A percentile compares a stretch with the other conserved stretches of the same genome.
Evolutionary conservation across 2,329 filamentous ascomycete species (phyloP).

Genomic region (Neofusicoccum cordaticola): DNA sequence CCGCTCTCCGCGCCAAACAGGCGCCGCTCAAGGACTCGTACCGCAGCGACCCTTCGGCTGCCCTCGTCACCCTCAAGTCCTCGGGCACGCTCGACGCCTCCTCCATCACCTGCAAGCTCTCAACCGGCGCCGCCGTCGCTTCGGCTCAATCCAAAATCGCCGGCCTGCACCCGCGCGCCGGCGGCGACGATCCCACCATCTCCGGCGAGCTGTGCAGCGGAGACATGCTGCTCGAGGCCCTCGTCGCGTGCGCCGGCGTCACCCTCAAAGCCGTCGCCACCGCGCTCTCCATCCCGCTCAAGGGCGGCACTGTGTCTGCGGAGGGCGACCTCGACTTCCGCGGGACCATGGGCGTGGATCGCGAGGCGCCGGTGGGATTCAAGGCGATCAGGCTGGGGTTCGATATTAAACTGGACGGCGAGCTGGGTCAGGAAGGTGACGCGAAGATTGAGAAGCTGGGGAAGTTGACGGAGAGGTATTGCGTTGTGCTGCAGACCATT

Average conservation of each 20-base stretch:
- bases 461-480: constrained; percentile 51
- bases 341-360: constrained; percentile 50
- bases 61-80: constrained; percentile 47
- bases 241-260: constrained; percentile 51
- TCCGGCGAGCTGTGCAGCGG: constrained; percentile 50
- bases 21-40: constrained; percentile 49
- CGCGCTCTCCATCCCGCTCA: constrained; percentile 44
- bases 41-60: constrained; percentile 42
- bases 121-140: constrained; percentile 39
- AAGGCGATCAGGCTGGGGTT: constrained; percentile 46
- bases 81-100: constrained; percentile 44
- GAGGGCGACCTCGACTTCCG: constrained; percentile 51
- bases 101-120: constrained; percentile 49
- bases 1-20: constrained; percentile 46
- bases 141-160: constrained; percentile 31
- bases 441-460: constrained; percentile 46
- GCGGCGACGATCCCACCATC: constrained; percentile 38
- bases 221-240: constrained; percentile 50
- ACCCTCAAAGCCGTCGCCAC: constrained; percentile 53
- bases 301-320: constrained; percentile 41
- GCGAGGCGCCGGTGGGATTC: constrained; percentile 47
- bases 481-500: constrained; percentile 31
- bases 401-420: constrained; percentile 20
- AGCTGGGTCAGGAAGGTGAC: constrained; percentile 35
- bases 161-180: constrained; percentile 48